These are phyloP conservation scores for Euclidium syriacum DNA, from an alignment of 345 rosid species.

Conservation along the genomic window DNA sequence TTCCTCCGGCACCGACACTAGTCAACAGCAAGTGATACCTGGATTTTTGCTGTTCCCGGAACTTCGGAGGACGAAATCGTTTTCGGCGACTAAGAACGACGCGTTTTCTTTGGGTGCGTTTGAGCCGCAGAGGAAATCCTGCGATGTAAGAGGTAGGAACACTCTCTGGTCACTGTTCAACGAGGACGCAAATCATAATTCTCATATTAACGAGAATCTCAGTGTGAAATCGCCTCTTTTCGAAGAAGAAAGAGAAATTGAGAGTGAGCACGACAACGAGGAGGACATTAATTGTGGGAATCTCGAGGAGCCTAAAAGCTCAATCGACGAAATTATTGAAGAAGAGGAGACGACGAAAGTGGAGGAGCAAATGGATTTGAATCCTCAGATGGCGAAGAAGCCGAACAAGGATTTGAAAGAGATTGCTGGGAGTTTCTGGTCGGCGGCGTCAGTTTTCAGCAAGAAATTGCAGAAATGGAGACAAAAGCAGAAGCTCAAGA, in stretches of 20 bases:
- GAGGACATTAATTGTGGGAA: conserved; percentile 28
- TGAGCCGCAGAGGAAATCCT: conserved; percentile 96
- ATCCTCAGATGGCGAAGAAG: conserved; percentile 59
- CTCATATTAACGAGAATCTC: conserved; percentile 27
- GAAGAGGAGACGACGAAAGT: conserved; percentile 54
- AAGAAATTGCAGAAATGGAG: conserved; percentile 97
- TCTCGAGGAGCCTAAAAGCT: conserved; percentile 35
- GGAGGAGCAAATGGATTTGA: conserved; percentile 82
- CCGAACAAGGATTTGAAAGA: conserved; percentile 66
- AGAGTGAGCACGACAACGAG: conserved; percentile 31
- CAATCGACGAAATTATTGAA: conserved; percentile 24
- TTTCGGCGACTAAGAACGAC: conserved; percentile 91
- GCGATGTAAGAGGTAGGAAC: conserved; percentile 86
- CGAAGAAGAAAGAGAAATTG: conserved; percentile 38
- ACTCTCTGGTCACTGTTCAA: conserved; percentile 74
- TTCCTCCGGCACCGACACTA: conserved; percentile 22
- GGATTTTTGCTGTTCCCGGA: conserved; percentile 57
- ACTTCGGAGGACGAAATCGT: conserved; percentile 90
- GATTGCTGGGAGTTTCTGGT: conserved; percentile 89
- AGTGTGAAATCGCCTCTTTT: conserved; percentile 37
- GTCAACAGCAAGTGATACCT: conserved; percentile 12
- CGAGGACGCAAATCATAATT: conserved; percentile 57
- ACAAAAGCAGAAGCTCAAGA: conserved; percentile 89
- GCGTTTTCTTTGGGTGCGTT: conserved; percentile 58
- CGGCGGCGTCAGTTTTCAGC: conserved; percentile 93